Evolutionary conservation across 2,329 filamentous ascomycete species (phyloP).

Genomic region (Stagonosporopsis tanaceti): DNA sequence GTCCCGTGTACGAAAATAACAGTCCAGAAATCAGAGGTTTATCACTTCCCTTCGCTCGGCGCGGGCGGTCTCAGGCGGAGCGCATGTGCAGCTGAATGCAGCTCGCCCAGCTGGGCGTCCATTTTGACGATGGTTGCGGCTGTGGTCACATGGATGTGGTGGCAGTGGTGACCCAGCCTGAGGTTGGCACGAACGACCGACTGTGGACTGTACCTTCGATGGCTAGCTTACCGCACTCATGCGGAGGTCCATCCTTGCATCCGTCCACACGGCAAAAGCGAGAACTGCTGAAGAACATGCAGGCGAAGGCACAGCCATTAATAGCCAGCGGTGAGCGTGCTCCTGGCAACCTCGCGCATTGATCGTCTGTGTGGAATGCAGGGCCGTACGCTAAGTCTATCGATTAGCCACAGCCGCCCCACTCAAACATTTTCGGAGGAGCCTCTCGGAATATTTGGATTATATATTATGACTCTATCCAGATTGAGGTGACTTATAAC

Average conservation of each 20-base stretch:
- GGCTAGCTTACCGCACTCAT: background rate
- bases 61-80: conserved; percentile 2
- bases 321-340: background rate
- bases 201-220: background rate
- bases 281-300: conserved; percentile 1
- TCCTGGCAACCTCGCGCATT: conserved; percentile 1
- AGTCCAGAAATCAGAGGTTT: background rate
- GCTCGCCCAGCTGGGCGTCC: conserved; percentile 10
- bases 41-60: conserved; percentile 5
- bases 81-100: conserved; percentile 12
- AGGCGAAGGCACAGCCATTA: conserved; percentile 3
- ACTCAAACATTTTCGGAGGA: conserved; percentile 11
- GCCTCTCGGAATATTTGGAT: conserved; percentile 13
- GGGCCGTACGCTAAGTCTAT: conserved; percentile 9
- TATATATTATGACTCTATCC: conserved; percentile 15
- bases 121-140: conserved; percentile 15
- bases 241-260: background rate
- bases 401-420: conserved; percentile 11
- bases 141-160: conserved; percentile 10
- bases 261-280: background rate
- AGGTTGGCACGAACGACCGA: background rate
- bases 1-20: background rate
- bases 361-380: conserved; percentile 18
- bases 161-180: background rate
- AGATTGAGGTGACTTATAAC: conserved; percentile 4